phyloP scores from a whole-genome alignment of 2,329 filamentous ascomycete species.

The Fusarium temperatum region DNA sequence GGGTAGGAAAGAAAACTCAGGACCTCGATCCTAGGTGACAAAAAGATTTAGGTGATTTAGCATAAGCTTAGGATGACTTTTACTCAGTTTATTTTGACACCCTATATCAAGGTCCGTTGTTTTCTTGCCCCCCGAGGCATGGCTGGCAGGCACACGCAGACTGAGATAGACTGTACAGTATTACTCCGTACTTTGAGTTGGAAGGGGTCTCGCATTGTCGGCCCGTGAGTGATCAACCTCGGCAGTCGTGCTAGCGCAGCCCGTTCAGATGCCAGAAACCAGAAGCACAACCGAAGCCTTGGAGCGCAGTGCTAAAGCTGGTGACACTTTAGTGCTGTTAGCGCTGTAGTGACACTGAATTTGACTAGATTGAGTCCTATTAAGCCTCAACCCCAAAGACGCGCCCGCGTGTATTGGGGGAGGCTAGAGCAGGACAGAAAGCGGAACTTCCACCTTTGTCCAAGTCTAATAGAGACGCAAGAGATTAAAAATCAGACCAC shows the following conservation, averaged over 20 bases:
- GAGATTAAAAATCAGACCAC: slow-evolving; percentile 44
- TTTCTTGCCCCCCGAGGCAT: too few species aligned
- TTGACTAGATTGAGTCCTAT: neutral
- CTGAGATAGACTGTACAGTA: neutral
- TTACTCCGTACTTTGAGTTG: slow-evolving; percentile 7
- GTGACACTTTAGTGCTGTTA: slow-evolving; percentile 1
- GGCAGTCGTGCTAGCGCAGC: slow-evolving; percentile 21
- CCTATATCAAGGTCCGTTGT: too few species aligned
- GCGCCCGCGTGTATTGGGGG: slow-evolving; percentile 18
- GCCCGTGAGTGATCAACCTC: slow-evolving; percentile 25
- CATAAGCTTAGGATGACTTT: too few species aligned
- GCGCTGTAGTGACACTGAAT: neutral
- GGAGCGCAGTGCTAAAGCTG: slow-evolving; percentile 8
- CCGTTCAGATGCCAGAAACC: slow-evolving; percentile 28
- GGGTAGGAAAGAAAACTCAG: too few species aligned
- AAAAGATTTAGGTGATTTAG: too few species aligned
- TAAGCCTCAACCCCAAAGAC: slow-evolving; percentile 28
- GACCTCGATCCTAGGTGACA: too few species aligned
- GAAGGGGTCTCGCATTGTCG: slow-evolving; percentile 20
- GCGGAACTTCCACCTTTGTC: slow-evolving; percentile 34
- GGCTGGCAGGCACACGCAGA: neutral
- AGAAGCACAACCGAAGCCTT: slow-evolving; percentile 29
- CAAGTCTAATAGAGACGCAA: slow-evolving; percentile 31
- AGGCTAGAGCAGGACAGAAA: slow-evolving; percentile 14
- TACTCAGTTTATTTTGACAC: too few species aligned